Conservation (phyloP, 1,284 basidiomycete genomes). For the Sanghuangporus sanghuang region DNA sequence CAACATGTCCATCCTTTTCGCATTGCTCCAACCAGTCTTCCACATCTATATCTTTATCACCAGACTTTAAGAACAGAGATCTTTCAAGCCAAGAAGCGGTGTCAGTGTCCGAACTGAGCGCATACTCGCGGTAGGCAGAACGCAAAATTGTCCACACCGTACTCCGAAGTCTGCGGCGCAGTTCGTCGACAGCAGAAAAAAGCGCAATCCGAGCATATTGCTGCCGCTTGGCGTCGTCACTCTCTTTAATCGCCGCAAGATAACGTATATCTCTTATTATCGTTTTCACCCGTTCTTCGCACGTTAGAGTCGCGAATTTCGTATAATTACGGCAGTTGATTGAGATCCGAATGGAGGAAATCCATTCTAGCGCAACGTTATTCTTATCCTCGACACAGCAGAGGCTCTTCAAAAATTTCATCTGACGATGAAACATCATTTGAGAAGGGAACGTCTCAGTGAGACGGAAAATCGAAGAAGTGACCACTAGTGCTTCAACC, state of each 20-base stretch:
- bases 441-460: conserved; percentile 13
- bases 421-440: conserved; percentile 3
- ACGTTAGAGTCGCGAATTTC: neutral
- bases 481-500: neutral
- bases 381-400: neutral
- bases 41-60: neutral
- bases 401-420: neutral
- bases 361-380: neutral
- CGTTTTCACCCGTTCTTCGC: neutral
- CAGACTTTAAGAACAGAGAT: neutral
- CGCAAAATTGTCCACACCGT: conserved; percentile 6
- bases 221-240: neutral
- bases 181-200: neutral
- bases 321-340: conserved; percentile 3
- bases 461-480: conserved; percentile 8
- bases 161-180: neutral
- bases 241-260: neutral
- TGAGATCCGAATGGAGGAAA: conserved; percentile 1
- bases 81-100: conserved; percentile 1
- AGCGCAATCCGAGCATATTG: neutral
- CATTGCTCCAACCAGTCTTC: conserved; percentile 7
- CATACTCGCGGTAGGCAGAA: conserved; percentile 8
- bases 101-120: conserved; percentile 2
- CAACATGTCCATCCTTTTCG: neutral
- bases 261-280: neutral